A percentile compares a stretch with the other conserved stretches of the same genome.
Evolutionary conservation across 2,329 filamentous ascomycete species (phyloP).

Genomic region (Paecilomyces sp.): DNA sequence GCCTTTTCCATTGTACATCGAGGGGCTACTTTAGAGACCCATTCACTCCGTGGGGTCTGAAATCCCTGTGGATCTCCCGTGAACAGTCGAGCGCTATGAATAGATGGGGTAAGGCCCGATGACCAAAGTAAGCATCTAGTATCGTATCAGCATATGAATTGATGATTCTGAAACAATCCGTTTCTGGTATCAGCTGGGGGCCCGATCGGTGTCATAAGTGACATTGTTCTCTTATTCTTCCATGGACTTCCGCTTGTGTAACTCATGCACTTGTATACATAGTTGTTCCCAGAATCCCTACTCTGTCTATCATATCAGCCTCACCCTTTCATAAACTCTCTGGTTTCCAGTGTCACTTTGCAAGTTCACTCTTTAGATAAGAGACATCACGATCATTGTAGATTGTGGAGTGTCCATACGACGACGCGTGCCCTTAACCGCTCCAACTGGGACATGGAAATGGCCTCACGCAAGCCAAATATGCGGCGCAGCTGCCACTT

Average conservation of each 20-base stretch:
- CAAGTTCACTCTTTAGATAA: background rate
- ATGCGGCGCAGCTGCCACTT: slow-evolving; percentile 13
- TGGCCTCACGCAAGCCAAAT: background rate
- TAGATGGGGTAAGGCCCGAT: background rate
- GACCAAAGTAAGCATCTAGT: background rate
- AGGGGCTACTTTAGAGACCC: background rate
- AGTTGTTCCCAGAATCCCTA: background rate
- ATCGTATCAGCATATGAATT: background rate
- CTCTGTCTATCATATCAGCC: background rate
- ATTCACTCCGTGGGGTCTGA: background rate
- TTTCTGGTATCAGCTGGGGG: background rate
- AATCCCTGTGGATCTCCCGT: background rate
- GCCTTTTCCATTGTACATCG: background rate
- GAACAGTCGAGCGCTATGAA: background rate
- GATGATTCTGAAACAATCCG: background rate
- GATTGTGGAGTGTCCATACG: background rate
- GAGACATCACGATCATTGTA: background rate
- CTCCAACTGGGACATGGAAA: background rate
- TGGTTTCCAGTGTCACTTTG: background rate
- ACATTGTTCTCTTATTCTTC: background rate
- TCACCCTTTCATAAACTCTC: background rate
- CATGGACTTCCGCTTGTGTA: background rate
- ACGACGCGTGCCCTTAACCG: background rate
- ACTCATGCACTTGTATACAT: background rate
- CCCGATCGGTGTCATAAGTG: background rate